Evolutionary conservation across 805 yeast genomes (phyloP).

Genomic region (Vanderwaltozyma tropicalis): DNA sequence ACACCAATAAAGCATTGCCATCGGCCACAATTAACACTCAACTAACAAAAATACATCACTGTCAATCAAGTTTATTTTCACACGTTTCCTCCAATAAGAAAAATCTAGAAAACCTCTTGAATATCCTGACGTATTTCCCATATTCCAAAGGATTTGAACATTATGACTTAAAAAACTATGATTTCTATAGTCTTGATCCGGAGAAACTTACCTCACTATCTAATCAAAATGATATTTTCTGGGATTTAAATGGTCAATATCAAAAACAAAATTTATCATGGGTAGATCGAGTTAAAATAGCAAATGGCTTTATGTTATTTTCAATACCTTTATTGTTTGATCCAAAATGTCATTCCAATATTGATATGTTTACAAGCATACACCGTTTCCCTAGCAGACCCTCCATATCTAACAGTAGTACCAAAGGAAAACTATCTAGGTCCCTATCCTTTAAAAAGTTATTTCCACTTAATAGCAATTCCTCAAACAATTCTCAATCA

Average conservation of each 20-base stretch:
- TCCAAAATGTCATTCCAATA: constrained; percentile 1
- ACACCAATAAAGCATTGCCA: constrained; percentile 2
- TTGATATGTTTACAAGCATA: constrained; percentile 7
- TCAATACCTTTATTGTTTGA: constrained; percentile 1
- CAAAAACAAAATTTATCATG: constrained; percentile 4
- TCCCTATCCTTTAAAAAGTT: constrained; percentile 8
- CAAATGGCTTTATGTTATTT: constrained; percentile 3
- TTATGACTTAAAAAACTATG: constrained; percentile 17
- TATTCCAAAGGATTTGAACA: constrained; percentile 3
- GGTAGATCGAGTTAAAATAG: constrained; percentile 9
- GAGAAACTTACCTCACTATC: constrained; percentile 6
- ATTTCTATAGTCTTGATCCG: constrained; percentile 11
- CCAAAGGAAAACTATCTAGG: constrained; percentile 3
- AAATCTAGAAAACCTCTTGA: constrained; percentile 14
- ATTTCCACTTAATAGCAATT: constrained; percentile 2
- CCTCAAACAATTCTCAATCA: not conserved
- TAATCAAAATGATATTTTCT: constrained; percentile 1
- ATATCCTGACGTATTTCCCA: constrained; percentile 17
- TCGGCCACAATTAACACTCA: not conserved
- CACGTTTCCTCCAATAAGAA: constrained; percentile 8
- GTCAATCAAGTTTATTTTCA: constrained; percentile 4
- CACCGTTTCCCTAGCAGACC: constrained; percentile 6
- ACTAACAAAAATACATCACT: constrained; percentile 1
- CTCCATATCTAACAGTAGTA: not conserved
- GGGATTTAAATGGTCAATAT: not conserved